Evolutionary conservation across 177 flowering plant species (phyloP).

Genomic region (Tripterygium wilfordii): DNA sequence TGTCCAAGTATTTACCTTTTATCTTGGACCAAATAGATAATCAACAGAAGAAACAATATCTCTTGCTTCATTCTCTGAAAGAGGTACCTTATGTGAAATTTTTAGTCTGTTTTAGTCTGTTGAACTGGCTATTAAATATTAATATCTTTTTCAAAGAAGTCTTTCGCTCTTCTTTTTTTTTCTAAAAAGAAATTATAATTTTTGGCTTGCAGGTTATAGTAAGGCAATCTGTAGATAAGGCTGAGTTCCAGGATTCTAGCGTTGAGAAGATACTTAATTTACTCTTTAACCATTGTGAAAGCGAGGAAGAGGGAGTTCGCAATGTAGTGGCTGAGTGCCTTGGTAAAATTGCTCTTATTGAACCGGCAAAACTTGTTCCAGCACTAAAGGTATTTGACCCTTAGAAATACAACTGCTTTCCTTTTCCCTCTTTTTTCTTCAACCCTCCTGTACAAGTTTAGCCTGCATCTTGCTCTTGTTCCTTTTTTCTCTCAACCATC

Average conservation of each 20-base stretch:
- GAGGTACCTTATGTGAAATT: conserved; percentile 52
- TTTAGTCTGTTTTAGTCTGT: background rate
- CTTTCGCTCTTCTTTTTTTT: too few species aligned
- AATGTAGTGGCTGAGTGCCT: conserved; percentile 99
- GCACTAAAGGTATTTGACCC: conserved; percentile 69
- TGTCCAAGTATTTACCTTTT: conserved; percentile 86
- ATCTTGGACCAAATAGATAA: conserved; percentile 98
- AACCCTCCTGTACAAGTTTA: too few species aligned
- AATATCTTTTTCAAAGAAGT: background rate
- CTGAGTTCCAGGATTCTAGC: conserved; percentile 88
- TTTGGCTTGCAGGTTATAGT: conserved; percentile 78
- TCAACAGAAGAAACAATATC: conserved; percentile 97
- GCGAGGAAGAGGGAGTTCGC: conserved; percentile 99
- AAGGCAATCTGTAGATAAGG: conserved; percentile 84
- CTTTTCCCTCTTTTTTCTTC: background rate
- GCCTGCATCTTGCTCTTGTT: background rate
- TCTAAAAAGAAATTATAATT: too few species aligned
- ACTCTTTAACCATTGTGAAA: conserved; percentile 95
- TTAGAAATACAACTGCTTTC: background rate
- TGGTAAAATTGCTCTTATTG: conserved; percentile 96
- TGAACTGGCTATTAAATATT: background rate
- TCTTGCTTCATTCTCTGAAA: conserved; percentile 93
- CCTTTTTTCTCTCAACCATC: background rate
- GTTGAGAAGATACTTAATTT: conserved; percentile 88
- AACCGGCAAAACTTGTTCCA: conserved; percentile 90